phyloP scores from a whole-genome alignment of 2,329 filamentous ascomycete species.

The Zopfia rhizophila region DNA sequence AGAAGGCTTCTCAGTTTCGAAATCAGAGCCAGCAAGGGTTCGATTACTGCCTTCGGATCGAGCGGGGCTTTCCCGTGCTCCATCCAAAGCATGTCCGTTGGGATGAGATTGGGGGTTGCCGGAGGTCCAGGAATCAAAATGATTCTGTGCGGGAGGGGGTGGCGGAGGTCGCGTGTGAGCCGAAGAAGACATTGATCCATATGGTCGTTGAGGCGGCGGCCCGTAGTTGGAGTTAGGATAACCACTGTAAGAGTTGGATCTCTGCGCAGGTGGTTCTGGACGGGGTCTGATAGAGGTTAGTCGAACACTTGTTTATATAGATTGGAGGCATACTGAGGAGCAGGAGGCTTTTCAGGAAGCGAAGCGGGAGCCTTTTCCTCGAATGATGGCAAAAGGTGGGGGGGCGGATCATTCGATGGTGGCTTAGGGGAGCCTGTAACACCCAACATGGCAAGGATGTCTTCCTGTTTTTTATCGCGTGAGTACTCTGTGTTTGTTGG shows the following conservation, averaged over 20 bases:
- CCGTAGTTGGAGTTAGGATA: constrained; percentile 23
- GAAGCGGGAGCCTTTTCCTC: constrained; percentile 25
- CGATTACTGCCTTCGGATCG: constrained; percentile 47
- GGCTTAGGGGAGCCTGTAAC: constrained; percentile 52
- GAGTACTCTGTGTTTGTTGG: constrained; percentile 12
- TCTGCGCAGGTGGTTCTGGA: constrained; percentile 25
- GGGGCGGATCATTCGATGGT: constrained; percentile 33
- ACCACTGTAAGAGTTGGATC: constrained; percentile 36
- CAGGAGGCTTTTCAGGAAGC: constrained; percentile 31
- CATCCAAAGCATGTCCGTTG: constrained; percentile 29
- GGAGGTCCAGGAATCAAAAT: constrained; percentile 36
- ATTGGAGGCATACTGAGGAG: constrained; percentile 19
- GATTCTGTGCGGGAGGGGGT: constrained; percentile 26
- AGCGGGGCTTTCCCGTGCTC: constrained; percentile 40
- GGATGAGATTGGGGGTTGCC: constrained; percentile 24
- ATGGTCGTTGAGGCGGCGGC: constrained; percentile 32
- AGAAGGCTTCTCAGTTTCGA: constrained; percentile 37
- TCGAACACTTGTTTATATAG: not conserved
- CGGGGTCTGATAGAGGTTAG: constrained; percentile 21
- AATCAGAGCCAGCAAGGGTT: constrained; percentile 48
- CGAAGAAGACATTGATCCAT: constrained; percentile 37
- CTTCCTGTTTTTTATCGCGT: constrained; percentile 44
- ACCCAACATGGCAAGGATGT: constrained; percentile 48
- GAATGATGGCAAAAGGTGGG: constrained; percentile 17
- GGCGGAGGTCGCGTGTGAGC: constrained; percentile 28